These are phyloP conservation scores for Beauveria medogensis DNA, from an alignment of 2,329 filamentous ascomycete species.

Conservation along the genomic window DNA sequence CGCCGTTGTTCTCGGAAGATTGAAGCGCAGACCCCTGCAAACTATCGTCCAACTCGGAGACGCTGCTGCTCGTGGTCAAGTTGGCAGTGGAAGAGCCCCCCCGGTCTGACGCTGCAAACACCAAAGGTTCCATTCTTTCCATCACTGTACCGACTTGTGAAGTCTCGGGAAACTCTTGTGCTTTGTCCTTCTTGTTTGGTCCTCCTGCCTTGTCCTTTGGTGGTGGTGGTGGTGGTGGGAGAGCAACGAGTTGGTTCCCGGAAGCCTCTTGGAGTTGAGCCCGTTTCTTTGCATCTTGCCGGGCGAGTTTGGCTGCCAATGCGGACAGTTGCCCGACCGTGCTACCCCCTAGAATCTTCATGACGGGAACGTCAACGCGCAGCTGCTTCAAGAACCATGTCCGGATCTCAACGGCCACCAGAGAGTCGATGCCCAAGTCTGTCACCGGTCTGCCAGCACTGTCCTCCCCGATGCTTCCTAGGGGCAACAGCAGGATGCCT, in stretches of 20 bases:
- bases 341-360: constrained; percentile 28
- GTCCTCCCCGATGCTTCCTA: neutral
- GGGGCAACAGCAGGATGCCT: neutral
- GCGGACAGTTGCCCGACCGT: neutral
- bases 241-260: neutral
- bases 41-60: neutral
- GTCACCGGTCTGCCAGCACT: neutral
- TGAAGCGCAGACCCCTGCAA: neutral
- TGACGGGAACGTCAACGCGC: constrained; percentile 33
- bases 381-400: constrained; percentile 40
- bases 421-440: constrained; percentile 23
- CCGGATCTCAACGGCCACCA: constrained; percentile 29
- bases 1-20: neutral
- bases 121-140: neutral
- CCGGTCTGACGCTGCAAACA: neutral
- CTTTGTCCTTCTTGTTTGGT: neutral
- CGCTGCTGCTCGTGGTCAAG: neutral
- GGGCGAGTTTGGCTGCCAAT: neutral
- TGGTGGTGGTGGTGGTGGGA: no score
- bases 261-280: neutral
- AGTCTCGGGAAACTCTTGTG: no score
- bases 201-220: neutral
- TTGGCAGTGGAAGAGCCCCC: neutral
- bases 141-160: no score
- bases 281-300: neutral